A percentile compares a stretch with the other conserved stretches of the same genome.
phyloP scores from a whole-genome alignment of 1,284 basidiomycete genomes.

The Singerocomus inundabilis region DNA sequence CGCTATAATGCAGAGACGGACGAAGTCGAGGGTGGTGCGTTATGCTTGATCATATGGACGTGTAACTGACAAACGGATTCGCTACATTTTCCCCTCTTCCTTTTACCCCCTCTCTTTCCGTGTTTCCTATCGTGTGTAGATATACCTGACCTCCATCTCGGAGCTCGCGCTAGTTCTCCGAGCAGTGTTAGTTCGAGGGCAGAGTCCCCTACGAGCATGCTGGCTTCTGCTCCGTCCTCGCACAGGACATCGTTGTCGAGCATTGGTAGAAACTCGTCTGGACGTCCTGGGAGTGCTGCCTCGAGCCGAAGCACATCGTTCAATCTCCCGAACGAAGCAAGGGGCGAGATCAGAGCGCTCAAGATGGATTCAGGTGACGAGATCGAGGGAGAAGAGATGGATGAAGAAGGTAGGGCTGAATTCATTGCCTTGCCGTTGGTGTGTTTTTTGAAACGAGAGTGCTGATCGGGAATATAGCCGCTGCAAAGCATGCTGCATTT shows the following conservation, averaged over 20 bases:
- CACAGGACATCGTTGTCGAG: slow-evolving; percentile 80
- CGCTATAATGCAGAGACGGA: slow-evolving; percentile 87
- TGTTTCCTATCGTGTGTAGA: slow-evolving; percentile 36
- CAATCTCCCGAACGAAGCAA: slow-evolving; percentile 69
- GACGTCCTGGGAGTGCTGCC: slow-evolving; percentile 55
- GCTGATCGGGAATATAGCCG: slow-evolving; percentile 46
- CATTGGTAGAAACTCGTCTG: slow-evolving; percentile 47
- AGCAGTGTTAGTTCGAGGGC: slow-evolving; percentile 37
- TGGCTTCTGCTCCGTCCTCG: slow-evolving; percentile 65
- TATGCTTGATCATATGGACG: not conserved
- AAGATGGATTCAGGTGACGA: slow-evolving; percentile 56
- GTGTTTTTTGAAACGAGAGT: not conserved
- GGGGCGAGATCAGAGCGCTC: slow-evolving; percentile 50
- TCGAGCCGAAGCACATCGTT: slow-evolving; percentile 84
- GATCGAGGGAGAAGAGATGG: slow-evolving; percentile 80
- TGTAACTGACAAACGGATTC: not conserved
- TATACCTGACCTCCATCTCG: slow-evolving; percentile 63
- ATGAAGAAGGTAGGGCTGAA: slow-evolving; percentile 69
- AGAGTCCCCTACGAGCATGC: slow-evolving; percentile 48
- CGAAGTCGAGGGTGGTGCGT: slow-evolving; percentile 74
- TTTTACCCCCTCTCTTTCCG: not conserved
- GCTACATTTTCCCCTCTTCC: too few relatives aligned
- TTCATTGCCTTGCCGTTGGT: not conserved
- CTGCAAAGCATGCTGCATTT: slow-evolving; percentile 81
- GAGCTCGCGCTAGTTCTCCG: slow-evolving; percentile 34